phyloP scores from a whole-genome alignment of 768 basidiomycete genomes.

The Bullera alba region DNA sequence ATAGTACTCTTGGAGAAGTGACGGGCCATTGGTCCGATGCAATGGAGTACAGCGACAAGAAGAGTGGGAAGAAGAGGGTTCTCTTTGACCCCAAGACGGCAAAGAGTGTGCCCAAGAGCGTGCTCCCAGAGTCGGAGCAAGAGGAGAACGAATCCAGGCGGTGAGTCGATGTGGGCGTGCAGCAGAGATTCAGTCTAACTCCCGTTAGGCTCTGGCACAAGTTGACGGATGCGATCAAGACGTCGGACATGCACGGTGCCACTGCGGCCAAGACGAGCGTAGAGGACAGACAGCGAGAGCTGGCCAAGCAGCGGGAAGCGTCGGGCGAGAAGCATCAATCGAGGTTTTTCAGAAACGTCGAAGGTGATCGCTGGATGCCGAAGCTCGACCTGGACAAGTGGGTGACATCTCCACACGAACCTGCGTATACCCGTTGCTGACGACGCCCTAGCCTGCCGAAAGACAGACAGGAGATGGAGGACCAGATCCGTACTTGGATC shows the following conservation, averaged over 20 bases:
- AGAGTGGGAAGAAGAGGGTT: slow-evolving; percentile 65
- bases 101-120: slow-evolving; percentile 68
- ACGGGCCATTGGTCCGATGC: slow-evolving; percentile 81
- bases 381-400: slow-evolving; percentile 54
- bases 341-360: slow-evolving; percentile 66
- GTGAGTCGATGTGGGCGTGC: slow-evolving; percentile 47
- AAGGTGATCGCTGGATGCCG: slow-evolving; percentile 73
- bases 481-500: slow-evolving; percentile 71
- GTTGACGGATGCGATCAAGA: slow-evolving; percentile 74
- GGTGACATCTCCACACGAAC: slow-evolving; percentile 3
- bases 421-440: slow-evolving; percentile 49
- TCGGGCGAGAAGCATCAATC: slow-evolving; percentile 57
- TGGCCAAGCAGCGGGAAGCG: slow-evolving; percentile 66
- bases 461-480: slow-evolving; percentile 61
- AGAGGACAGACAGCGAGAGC: slow-evolving; percentile 85
- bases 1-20: slow-evolving; percentile 69
- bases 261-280: slow-evolving; percentile 82
- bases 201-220: slow-evolving; percentile 64
- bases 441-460: slow-evolving; percentile 57
- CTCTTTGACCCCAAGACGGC: slow-evolving; percentile 79
- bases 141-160: slow-evolving; percentile 83
- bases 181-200: background rate
- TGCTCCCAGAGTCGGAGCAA: slow-evolving; percentile 78
- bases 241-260: slow-evolving; percentile 89
- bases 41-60: slow-evolving; percentile 70